A percentile compares a stretch with the other conserved stretches of the same genome.
These are phyloP conservation scores for Solanum hybrid DNA, from an alignment of 305 asterid genomes.

Conservation along the genomic window DNA sequence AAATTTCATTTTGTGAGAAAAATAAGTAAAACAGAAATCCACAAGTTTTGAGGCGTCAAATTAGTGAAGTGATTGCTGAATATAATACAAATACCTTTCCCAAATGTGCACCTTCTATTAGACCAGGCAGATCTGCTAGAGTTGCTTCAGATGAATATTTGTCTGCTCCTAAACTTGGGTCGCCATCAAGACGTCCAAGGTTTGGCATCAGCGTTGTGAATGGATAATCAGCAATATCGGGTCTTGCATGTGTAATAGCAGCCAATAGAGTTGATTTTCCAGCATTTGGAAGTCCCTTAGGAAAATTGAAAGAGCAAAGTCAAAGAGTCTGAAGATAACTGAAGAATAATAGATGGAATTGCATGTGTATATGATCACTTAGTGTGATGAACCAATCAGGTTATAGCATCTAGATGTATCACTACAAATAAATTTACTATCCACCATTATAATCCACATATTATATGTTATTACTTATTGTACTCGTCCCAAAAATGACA, in stretches of 20 bases:
- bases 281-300: conserved; percentile 95
- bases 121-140: conserved; percentile 95
- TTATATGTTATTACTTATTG: neutral
- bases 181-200: conserved; percentile 89
- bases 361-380: neutral
- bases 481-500: neutral
- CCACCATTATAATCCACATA: neutral
- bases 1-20: neutral
- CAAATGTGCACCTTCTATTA: conserved; percentile 95
- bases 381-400: neutral
- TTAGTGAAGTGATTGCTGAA: neutral
- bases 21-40: neutral
- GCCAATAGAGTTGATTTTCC: conserved; percentile 89
- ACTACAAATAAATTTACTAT: neutral
- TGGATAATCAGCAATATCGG: conserved; percentile 96
- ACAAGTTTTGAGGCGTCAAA: neutral
- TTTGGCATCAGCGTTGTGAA: conserved; percentile 96
- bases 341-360: neutral
- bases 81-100: conserved; percentile 58
- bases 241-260: conserved; percentile 80
- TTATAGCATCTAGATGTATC: neutral
- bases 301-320: conserved; percentile 7
- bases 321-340: neutral
- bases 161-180: conserved; percentile 74
- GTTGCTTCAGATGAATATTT: conserved; percentile 84